Conservation (phyloP, 1,284 basidiomycete genomes). For the Malassezia globosa region DNA sequence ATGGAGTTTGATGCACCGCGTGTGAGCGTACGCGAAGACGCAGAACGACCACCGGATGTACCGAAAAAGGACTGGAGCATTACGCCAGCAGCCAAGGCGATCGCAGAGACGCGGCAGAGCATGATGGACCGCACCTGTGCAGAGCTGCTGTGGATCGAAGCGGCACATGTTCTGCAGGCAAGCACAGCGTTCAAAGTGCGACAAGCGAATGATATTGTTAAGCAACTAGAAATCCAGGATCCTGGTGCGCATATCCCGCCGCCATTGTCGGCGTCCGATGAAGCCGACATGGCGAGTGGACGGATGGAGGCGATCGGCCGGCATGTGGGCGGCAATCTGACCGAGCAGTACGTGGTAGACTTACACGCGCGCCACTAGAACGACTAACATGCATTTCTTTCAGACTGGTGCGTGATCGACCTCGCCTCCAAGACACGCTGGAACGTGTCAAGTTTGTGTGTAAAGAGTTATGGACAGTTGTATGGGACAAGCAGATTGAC, state of each 20-base stretch:
- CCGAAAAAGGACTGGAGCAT: not conserved
- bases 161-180: constrained; percentile 2
- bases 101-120: not conserved
- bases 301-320: constrained; percentile 71
- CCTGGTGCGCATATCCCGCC: constrained; percentile 11
- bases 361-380: not conserved
- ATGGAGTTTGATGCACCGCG: constrained; percentile 6
- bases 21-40: not conserved
- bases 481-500: constrained; percentile 88
- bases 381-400: not conserved
- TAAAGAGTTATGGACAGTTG: constrained; percentile 79
- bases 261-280: constrained; percentile 2
- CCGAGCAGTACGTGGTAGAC: constrained; percentile 59
- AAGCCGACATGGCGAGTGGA: constrained; percentile 52
- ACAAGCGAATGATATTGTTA: constrained; percentile 13
- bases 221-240: constrained; percentile 9
- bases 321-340: constrained; percentile 73
- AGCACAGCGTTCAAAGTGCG: constrained; percentile 7
- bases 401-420: constrained; percentile 64
- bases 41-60: not conserved
- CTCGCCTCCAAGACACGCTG: constrained; percentile 67
- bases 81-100: not conserved
- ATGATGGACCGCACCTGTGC: constrained; percentile 6
- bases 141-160: constrained; percentile 7
- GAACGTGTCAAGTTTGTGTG: constrained; percentile 90